These are phyloP conservation scores for Penicillium frequentans DNA, from an alignment of 2,329 filamentous ascomycete genomes.

Conservation along the genomic window DNA sequence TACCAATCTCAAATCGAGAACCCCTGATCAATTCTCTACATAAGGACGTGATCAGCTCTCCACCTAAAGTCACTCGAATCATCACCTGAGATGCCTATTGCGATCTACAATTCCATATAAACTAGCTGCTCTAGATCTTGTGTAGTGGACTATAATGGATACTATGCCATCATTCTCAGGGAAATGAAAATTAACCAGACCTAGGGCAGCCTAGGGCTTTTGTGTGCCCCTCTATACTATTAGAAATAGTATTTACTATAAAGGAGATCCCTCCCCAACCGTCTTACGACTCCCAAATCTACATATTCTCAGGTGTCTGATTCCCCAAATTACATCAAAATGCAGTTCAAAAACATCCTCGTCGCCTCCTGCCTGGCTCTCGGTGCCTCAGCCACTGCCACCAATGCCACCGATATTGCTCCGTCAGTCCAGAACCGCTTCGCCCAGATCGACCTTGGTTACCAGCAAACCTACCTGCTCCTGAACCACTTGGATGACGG, in stretches of 20 bases:
- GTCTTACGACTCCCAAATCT: background rate
- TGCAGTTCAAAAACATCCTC: constrained; percentile 10
- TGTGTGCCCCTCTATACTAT: too few relatives aligned
- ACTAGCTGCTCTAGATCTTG: background rate
- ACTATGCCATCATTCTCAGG: background rate
- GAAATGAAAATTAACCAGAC: background rate
- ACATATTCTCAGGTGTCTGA: background rate
- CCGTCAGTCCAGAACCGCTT: constrained; percentile 8
- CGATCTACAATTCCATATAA: background rate
- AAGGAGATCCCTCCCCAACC: background rate
- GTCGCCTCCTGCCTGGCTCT: constrained; percentile 6
- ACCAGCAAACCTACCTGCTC: constrained; percentile 7
- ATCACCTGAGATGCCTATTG: background rate
- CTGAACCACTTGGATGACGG: constrained; percentile 5
- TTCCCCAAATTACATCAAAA: background rate
- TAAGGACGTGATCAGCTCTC: background rate
- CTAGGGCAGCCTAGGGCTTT: background rate
- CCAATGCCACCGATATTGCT: constrained; percentile 8
- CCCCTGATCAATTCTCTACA: background rate
- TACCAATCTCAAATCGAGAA: background rate
- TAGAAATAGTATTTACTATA: background rate
- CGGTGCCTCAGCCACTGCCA: background rate
- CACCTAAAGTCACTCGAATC: background rate
- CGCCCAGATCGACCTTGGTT: constrained; percentile 9
- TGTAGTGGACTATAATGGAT: too few relatives aligned